phyloP scores from a whole-genome alignment of 768 basidiomycete genomes.

The Pulveroboletus sp. region DNA sequence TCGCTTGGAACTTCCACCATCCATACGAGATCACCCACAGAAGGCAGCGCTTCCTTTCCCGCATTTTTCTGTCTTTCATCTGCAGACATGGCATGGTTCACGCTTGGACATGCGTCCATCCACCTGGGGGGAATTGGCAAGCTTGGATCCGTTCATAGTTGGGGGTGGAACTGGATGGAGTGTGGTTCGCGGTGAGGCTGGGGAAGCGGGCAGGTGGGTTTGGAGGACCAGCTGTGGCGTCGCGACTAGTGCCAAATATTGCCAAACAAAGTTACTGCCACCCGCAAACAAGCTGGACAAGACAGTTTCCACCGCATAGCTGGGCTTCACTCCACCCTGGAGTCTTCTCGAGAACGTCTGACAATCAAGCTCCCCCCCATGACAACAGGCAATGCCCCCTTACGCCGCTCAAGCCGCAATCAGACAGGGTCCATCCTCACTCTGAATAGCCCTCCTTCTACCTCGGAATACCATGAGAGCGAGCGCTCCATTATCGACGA shows the following conservation, averaged over 20 bases:
- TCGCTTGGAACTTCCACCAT: slow-evolving; percentile 33
- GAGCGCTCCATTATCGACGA: slow-evolving; percentile 32
- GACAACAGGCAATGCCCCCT: slow-evolving; percentile 6
- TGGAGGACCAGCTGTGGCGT: slow-evolving; percentile 17
- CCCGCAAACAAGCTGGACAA: slow-evolving; percentile 26
- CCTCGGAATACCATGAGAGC: slow-evolving; percentile 32
- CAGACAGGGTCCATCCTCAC: slow-evolving; percentile 20
- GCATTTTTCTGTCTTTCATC: slow-evolving; percentile 9
- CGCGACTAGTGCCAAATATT: slow-evolving; percentile 21
- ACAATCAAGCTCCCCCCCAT: slow-evolving; percentile 24
- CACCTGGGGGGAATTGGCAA: neutral
- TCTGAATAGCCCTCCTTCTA: slow-evolving; percentile 24
- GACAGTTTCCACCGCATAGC: slow-evolving; percentile 16
- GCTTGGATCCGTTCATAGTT: no score
- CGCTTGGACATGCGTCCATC: neutral
- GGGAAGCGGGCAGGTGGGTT: slow-evolving; percentile 24
- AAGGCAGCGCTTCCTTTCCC: neutral
- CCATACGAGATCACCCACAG: slow-evolving; percentile 9
- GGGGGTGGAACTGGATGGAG: slow-evolving; percentile 2
- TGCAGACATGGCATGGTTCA: neutral
- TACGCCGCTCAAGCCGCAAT: slow-evolving; percentile 25
- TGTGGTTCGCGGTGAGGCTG: slow-evolving; percentile 14
- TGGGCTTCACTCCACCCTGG: slow-evolving; percentile 14
- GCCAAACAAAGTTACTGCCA: slow-evolving; percentile 28
- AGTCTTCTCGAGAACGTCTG: slow-evolving; percentile 17